Evolutionary conservation across 2,329 filamentous ascomycete species (phyloP).

Genomic region (Fusarium sp.): DNA sequence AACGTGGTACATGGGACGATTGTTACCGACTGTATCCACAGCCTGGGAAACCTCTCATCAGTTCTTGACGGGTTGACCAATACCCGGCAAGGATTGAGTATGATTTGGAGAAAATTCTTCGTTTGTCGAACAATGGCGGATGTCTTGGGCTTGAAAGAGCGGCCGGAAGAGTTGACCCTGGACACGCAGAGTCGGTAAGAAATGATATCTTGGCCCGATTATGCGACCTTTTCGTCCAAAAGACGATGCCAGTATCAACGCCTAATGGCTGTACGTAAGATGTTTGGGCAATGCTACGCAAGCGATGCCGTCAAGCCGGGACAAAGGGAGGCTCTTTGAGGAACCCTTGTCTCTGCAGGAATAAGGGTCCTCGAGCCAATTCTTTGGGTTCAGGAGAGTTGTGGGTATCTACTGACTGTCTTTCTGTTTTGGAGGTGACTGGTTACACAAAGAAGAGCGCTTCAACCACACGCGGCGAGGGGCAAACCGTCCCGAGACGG

Average conservation of each 20-base stretch:
- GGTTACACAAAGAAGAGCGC: background rate
- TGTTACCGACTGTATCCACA: constrained; percentile 32
- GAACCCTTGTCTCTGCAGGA: constrained; percentile 1
- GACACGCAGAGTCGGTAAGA: background rate
- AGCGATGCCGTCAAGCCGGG: background rate
- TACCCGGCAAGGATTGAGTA: background rate
- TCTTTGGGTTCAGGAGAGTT: background rate
- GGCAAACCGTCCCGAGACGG: background rate
- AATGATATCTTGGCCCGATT: background rate
- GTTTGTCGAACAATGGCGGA: background rate
- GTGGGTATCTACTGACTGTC: background rate
- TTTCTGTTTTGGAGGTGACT: background rate
- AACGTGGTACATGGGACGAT: constrained; percentile 20
- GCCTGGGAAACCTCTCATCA: constrained; percentile 16
- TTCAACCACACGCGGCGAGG: background rate
- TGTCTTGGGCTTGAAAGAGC: constrained; percentile 1
- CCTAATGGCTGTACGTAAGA: background rate
- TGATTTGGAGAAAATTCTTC: constrained; percentile 23
- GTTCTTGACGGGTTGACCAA: constrained; percentile 29
- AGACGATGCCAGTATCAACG: background rate
- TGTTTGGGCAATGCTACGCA: background rate
- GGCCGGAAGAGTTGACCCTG: background rate
- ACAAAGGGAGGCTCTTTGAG: background rate
- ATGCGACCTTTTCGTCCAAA: background rate
- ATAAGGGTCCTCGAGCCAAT: background rate